Evolutionary conservation across 495 filamentous ascomycete genomes (phyloP).

Genomic region (Geopyxis carbonaria): DNA sequence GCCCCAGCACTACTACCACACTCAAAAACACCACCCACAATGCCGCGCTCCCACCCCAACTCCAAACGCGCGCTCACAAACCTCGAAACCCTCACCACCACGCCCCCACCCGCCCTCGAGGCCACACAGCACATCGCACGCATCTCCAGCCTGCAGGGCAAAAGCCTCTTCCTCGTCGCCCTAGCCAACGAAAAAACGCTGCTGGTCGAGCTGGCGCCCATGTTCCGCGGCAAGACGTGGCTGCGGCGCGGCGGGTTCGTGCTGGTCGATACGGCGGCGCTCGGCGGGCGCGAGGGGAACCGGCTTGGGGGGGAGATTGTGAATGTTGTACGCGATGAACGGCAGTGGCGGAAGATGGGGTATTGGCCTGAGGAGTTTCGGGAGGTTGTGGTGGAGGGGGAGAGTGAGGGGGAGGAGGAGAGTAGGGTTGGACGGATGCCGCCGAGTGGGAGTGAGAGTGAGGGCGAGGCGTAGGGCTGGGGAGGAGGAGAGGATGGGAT

Average conservation of each 20-base stretch:
- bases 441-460: slow-evolving; percentile 16
- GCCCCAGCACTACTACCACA: neutral
- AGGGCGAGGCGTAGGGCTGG: slow-evolving; percentile 10
- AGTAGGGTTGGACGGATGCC: slow-evolving; percentile 20
- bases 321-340: slow-evolving; percentile 84
- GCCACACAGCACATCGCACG: slow-evolving; percentile 51
- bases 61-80: slow-evolving; percentile 14
- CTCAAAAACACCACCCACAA: slow-evolving; percentile 3
- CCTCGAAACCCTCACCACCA: slow-evolving; percentile 30
- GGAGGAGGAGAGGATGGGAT: slow-evolving; percentile 17
- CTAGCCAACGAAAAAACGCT: slow-evolving; percentile 36
- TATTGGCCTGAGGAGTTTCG: slow-evolving; percentile 46
- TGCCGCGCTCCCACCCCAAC: slow-evolving; percentile 5
- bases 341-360: slow-evolving; percentile 70
- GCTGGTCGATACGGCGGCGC: slow-evolving; percentile 50
- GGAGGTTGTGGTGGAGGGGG: slow-evolving; percentile 7
- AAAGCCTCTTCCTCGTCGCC: slow-evolving; percentile 64
- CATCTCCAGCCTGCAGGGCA: slow-evolving; percentile 66
- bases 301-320: slow-evolving; percentile 78
- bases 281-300: slow-evolving; percentile 52
- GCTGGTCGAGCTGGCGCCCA: slow-evolving; percentile 59
- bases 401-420: slow-evolving; percentile 14
- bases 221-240: slow-evolving; percentile 83
- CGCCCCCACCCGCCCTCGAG: slow-evolving; percentile 54
- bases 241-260: slow-evolving; percentile 77